Conservation (phyloP, 495 filamentous ascomycete species). For the Lichenothelia convexa region DNA sequence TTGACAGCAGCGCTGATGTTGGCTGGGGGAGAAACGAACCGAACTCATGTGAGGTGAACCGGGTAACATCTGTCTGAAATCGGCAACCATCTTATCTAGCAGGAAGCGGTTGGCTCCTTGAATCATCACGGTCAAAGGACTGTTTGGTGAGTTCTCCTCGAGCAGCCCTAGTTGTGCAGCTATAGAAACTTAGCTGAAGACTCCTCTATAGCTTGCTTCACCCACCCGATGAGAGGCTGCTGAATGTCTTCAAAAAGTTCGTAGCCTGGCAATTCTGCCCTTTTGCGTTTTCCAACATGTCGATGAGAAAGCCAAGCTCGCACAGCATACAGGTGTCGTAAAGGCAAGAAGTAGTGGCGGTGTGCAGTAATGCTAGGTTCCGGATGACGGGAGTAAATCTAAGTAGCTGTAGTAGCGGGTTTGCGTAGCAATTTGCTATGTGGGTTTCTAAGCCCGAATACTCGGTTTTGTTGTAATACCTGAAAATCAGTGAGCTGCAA, state of each 20-base stretch:
- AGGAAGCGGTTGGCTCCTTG: constrained; percentile 65
- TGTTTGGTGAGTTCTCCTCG: constrained; percentile 59
- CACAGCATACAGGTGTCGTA: constrained; percentile 73
- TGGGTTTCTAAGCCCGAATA: constrained; percentile 92
- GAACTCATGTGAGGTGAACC: constrained; percentile 28
- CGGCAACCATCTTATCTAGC: constrained; percentile 48
- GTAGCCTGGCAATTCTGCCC: constrained; percentile 94
- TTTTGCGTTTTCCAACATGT: constrained; percentile 92
- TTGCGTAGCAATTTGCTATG: constrained; percentile 89
- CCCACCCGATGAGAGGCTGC: constrained; percentile 49
- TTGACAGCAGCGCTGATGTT: background rate
- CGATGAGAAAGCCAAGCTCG: constrained; percentile 87
- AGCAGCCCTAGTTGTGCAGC: constrained; percentile 54
- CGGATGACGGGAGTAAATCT: constrained; percentile 76
- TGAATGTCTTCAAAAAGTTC: constrained; percentile 80
- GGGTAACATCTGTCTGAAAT: constrained; percentile 45
- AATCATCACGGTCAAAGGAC: constrained; percentile 51
- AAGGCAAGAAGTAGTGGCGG: constrained; percentile 63
- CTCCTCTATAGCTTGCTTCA: background rate
- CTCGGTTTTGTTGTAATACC: constrained; percentile 77
- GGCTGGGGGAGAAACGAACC: background rate
- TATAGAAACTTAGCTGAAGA: constrained; percentile 8
- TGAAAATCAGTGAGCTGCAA: too few species aligned
- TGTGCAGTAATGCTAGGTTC: constrained; percentile 80
- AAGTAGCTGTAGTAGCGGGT: constrained; percentile 78